phyloP scores from a whole-genome alignment of 2,329 filamentous ascomycete species.

The Monilinia aucupariae region DNA sequence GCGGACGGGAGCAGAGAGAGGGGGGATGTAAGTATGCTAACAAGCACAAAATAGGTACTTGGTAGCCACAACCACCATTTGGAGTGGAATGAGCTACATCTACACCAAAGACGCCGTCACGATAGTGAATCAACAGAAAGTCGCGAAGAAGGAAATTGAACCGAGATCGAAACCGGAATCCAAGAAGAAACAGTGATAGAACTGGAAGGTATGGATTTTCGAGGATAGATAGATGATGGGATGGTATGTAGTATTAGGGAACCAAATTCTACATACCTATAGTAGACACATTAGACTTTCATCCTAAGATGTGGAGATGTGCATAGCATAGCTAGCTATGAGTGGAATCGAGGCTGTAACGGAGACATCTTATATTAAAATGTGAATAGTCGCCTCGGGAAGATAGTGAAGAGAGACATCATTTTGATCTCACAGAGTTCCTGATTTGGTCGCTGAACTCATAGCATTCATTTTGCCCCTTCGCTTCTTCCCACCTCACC shows the following conservation, averaged over 20 bases:
- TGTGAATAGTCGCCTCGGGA: background rate
- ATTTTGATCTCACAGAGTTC: background rate
- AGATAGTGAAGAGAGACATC: background rate
- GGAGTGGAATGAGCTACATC: conserved; percentile 90
- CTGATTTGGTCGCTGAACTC: background rate
- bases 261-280: background rate
- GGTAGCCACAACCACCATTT: conserved; percentile 83
- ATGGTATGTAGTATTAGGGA: background rate
- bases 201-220: background rate
- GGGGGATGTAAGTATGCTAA: background rate
- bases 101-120: conserved; percentile 88
- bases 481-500: background rate
- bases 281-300: background rate
- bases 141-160: conserved; percentile 18
- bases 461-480: too few relatives aligned
- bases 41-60: conserved; percentile 54
- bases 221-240: background rate
- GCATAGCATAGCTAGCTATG: background rate
- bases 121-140: conserved; percentile 53
- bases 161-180: background rate
- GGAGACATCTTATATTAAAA: background rate
- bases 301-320: background rate
- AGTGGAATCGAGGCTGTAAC: background rate
- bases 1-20: background rate
- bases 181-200: background rate